phyloP scores from a whole-genome alignment of 108 stramenopile species.

The Cyclotella atomus region DNA sequence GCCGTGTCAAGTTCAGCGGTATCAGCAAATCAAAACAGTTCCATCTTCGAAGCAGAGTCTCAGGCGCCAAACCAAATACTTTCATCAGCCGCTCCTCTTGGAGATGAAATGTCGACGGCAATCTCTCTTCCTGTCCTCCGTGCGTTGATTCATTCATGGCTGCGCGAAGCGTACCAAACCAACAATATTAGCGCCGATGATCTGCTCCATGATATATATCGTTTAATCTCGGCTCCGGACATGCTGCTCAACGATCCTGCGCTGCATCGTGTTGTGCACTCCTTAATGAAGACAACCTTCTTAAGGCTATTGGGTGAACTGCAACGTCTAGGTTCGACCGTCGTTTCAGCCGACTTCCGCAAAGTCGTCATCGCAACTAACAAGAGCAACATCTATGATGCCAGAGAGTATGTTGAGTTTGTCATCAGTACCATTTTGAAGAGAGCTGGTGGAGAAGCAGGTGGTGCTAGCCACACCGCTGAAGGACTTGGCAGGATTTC shows the following conservation, averaged over 20 bases:
- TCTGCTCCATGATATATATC: conserved; percentile 89
- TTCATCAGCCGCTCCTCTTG: conserved; percentile 65
- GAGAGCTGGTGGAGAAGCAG: conserved; percentile 41
- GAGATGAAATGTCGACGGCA: conserved; percentile 87
- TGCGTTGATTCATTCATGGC: conserved; percentile 83
- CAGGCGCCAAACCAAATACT: conserved; percentile 29
- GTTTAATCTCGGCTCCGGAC: conserved; percentile 88
- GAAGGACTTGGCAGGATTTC: conserved; percentile 68
- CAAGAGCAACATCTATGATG: conserved; percentile 81
- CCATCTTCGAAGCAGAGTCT: conserved; percentile 41
- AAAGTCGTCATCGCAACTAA: conserved; percentile 93
- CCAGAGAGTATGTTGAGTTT: conserved; percentile 92
- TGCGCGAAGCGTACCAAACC: conserved; percentile 77
- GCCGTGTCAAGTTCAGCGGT: conserved; percentile 36
- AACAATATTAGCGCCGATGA: conserved; percentile 85
- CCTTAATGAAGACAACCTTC: conserved; percentile 91
- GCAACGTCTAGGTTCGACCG: conserved; percentile 93
- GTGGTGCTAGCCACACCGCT: conserved; percentile 27
- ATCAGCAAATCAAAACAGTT: conserved; percentile 35
- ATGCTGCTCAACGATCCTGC: conserved; percentile 93
- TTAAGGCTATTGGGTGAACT: conserved; percentile 88
- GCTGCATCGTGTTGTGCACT: conserved; percentile 89
- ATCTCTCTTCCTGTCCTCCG: conserved; percentile 82
- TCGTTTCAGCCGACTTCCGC: conserved; percentile 92
- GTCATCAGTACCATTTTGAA: conserved; percentile 86